A percentile compares a stretch with the other conserved stretches of the same genome.
Conservation (phyloP, 2,329 filamentous ascomycete species). For the Sporothrix brasiliensis region DNA sequence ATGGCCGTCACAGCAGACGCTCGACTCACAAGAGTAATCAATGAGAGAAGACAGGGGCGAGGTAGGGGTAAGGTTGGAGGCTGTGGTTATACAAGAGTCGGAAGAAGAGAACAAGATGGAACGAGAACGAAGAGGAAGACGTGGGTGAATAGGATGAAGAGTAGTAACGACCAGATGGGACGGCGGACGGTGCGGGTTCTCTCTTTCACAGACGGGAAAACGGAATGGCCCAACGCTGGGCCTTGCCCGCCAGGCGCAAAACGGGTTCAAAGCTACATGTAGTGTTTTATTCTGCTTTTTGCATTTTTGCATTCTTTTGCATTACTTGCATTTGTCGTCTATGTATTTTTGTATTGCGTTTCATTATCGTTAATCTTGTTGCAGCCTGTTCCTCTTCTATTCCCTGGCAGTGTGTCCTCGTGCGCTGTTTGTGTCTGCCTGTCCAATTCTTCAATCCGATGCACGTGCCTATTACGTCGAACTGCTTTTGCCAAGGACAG, state of each 20-base stretch:
- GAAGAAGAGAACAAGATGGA: not conserved
- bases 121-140: not conserved
- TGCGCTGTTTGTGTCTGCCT: not conserved
- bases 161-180: not conserved
- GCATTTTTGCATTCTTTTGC: not conserved
- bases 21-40: not conserved
- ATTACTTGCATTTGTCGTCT: not conserved
- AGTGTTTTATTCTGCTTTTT: not conserved
- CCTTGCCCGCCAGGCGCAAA: conserved; percentile 11
- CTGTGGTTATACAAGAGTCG: not conserved
- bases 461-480: not conserved
- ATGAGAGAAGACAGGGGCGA: not conserved
- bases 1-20: not conserved
- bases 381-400: not conserved
- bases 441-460: not conserved
- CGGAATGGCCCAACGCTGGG: not conserved
- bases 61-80: not conserved
- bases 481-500: not conserved
- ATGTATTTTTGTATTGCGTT: not conserved
- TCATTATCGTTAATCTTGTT: not conserved
- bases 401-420: no score
- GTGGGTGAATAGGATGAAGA: not conserved
- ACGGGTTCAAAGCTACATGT: conserved; percentile 5
- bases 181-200: not conserved
- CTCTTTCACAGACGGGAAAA: not conserved